phyloP scores from a whole-genome alignment of 129 eudicot species.

The Sambucus nigra region DNA sequence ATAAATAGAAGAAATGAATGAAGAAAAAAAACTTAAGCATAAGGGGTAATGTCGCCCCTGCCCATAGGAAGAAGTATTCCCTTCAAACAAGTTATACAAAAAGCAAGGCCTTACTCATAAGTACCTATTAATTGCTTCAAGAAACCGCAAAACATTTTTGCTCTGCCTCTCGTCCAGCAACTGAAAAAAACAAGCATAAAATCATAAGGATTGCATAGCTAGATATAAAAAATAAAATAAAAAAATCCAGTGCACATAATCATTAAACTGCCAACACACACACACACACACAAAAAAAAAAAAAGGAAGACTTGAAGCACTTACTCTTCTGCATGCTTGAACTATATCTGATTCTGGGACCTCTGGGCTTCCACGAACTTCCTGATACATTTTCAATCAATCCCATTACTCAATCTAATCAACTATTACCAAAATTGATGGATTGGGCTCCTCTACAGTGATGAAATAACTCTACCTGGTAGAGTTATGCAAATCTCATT shows the following conservation, averaged over 20 bases:
- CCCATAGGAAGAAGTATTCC: no score
- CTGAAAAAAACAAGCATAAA: constrained; percentile 21
- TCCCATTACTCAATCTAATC: constrained; percentile 5
- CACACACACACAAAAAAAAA: background rate
- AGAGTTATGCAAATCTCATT: no score
- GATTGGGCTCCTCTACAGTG: no score
- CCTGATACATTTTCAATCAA: constrained; percentile 36
- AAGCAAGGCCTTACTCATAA: background rate
- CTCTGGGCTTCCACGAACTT: constrained; percentile 81
- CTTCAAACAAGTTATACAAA: background rate
- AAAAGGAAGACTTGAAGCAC: constrained; percentile 15
- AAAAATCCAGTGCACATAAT: background rate
- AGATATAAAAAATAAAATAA: background rate
- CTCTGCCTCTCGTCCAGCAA: constrained; percentile 94
- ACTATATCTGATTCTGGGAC: constrained; percentile 89
- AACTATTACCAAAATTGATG: no score
- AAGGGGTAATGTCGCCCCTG: background rate
- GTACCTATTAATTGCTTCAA: constrained; percentile 86
- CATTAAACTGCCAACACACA: background rate
- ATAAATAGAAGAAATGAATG: no score
- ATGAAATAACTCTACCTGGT: no score
- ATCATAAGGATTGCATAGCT: no score
- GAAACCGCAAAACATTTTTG: constrained; percentile 69
- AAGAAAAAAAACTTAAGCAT: background rate
- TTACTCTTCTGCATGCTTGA: constrained; percentile 93